Evolutionary conservation across 2,329 filamentous ascomycete species (phyloP).

Genomic region (Fusarium xyrophilum): DNA sequence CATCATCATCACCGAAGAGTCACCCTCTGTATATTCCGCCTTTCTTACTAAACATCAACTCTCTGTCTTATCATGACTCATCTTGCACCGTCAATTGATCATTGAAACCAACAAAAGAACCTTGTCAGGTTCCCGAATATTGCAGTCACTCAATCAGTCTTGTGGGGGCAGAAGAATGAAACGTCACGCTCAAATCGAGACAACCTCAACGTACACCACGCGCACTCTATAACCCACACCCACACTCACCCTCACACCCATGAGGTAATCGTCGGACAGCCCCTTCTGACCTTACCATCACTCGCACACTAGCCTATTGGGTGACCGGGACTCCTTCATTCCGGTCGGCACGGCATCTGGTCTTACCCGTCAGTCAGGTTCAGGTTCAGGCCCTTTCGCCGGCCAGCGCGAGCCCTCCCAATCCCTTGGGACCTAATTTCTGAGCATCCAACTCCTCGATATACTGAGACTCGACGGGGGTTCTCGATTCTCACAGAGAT

Average conservation of each 20-base stretch:
- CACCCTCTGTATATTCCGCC: conserved; percentile 21
- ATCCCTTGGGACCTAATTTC: conserved; percentile 24
- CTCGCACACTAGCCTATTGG: background rate
- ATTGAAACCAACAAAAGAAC: conserved; percentile 7
- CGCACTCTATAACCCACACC: background rate
- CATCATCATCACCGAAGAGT: conserved; percentile 1
- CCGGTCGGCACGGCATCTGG: conserved; percentile 20
- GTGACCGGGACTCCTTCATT: conserved; percentile 10
- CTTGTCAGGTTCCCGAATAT: conserved; percentile 6
- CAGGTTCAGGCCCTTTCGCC: background rate
- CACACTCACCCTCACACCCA: background rate
- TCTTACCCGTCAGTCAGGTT: conserved; percentile 6
- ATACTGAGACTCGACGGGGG: conserved; percentile 15
- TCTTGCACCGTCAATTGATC: background rate
- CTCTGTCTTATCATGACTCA: conserved; percentile 27
- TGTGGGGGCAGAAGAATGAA: conserved; percentile 33
- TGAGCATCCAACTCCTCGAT: conserved; percentile 17
- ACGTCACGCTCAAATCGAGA: conserved; percentile 29
- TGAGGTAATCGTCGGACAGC: conserved; percentile 9
- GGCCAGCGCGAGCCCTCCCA: conserved; percentile 33
- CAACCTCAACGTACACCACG: conserved; percentile 16
- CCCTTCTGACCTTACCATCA: conserved; percentile 3
- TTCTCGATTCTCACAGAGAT: conserved; percentile 36
- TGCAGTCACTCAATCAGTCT: background rate
- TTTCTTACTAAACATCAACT: conserved; percentile 27